Evolutionary conservation across 2,329 filamentous ascomycete species (phyloP), one percentile per base, ranked within the genome.

Genomic region (Penicillium digitatum): DNA sequence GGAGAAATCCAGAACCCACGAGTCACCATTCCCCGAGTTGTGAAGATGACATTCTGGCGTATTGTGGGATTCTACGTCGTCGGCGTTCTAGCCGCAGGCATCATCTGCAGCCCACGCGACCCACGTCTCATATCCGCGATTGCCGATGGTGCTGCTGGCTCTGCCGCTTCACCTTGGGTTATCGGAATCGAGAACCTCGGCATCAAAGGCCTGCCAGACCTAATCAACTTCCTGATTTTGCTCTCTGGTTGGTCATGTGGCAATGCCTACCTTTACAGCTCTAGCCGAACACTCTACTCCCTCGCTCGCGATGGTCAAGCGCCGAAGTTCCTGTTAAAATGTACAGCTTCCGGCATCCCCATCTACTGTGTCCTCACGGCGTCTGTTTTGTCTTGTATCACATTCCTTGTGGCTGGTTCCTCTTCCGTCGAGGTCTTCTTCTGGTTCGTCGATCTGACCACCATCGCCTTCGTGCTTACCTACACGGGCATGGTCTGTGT

Each of bases 21-120:
- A 6, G 74, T 74, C n/a, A 82, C 85, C 20, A 85, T 92, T 71
- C 88, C 87, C 0, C 83, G 82, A 22, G 88, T 88, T 1, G 89
- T 85, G 69, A 88, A 88, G 54, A 83, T 86, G 59, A 87, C 90
- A 1, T 90, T 90, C 70, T 90, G 87, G 72, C 86, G 88, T n/a
- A 77, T 92, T 27, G 85, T 87, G 0, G 76, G 81, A 9, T 91
- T 91, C 70, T 90, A 90, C 71, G 81, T 89, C n/a, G 79, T 89
- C 4, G 87, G 88, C 0, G 83, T 87, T 0, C 77, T 92, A 1
- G 82, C 80, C 14, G 84, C 89, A 2, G 85, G 86, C 7, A 84
- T 89, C 51, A 72, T 89, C 42, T 82, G 90, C 53, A 79, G 88
- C 9, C 87, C 86, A 63, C 78, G 86, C 50, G 82, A 90, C 62